These are phyloP conservation scores for Aureobasidium melanogenum DNA, from an alignment of 2,329 filamentous ascomycete species.

Conservation along the genomic window DNA sequence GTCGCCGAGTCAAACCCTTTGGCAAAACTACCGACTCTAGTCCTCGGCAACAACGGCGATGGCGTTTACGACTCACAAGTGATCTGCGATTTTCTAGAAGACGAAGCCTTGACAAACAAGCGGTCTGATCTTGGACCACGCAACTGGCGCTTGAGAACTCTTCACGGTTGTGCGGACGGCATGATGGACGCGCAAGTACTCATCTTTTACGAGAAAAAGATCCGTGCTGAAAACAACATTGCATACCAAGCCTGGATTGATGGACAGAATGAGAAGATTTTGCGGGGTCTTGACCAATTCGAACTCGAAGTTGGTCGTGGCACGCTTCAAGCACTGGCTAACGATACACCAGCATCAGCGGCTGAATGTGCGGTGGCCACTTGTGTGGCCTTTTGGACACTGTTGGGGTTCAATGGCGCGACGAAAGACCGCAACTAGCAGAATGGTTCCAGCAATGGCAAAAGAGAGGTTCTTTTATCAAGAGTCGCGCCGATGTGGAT, in stretches of 20 bases:
- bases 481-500: not conserved
- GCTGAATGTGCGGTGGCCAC: conserved; percentile 7
- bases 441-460: conserved; percentile 3
- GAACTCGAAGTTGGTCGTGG: not conserved
- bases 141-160: conserved; percentile 1
- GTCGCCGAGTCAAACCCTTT: conserved; percentile 2
- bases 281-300: not conserved
- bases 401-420: not conserved
- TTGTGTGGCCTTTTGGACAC: not conserved
- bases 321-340: not conserved
- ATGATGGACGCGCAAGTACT: conserved; percentile 5
- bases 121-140: not conserved
- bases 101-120: not conserved
- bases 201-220: conserved; percentile 8
- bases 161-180: not conserved
- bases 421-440: not conserved
- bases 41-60: not conserved
- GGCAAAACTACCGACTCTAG: conserved; percentile 1
- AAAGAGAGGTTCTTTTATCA: not conserved
- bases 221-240: conserved; percentile 7
- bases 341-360: conserved; percentile 3
- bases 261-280: conserved; percentile 4
- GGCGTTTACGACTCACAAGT: conserved; percentile 1
- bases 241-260: not conserved
- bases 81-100: conserved; percentile 9